These are phyloP conservation scores for Lepraria neglecta DNA, from an alignment of 495 filamentous ascomycete genomes.

Conservation along the genomic window DNA sequence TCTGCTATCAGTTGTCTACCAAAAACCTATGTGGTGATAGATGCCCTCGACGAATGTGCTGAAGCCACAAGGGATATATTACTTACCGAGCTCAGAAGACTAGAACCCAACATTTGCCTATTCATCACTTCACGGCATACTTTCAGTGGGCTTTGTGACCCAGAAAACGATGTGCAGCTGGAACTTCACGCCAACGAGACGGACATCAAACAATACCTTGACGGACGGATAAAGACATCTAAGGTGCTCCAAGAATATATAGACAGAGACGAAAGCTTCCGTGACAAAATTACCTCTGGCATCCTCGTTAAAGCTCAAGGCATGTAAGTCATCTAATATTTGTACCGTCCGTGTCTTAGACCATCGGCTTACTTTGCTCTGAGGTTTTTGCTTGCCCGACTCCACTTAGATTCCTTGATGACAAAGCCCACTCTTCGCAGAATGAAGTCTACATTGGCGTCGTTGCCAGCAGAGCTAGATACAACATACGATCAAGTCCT, in stretches of 20 bases:
- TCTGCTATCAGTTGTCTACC: constrained; percentile 24
- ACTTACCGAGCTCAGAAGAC: constrained; percentile 17
- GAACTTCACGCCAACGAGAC: constrained; percentile 29
- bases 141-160: constrained; percentile 19
- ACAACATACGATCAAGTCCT: constrained; percentile 26
- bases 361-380: too few relatives aligned
- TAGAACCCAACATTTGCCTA: constrained; percentile 19
- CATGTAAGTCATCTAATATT: constrained; percentile 21
- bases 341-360: too few relatives aligned
- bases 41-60: constrained; percentile 38
- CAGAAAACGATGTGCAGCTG: constrained; percentile 18
- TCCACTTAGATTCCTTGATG: constrained; percentile 28
- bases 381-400: constrained; percentile 28
- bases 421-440: constrained; percentile 21
- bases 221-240: constrained; percentile 12
- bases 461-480: constrained; percentile 24
- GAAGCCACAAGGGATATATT: constrained; percentile 20
- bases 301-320: constrained; percentile 23
- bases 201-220: constrained; percentile 32
- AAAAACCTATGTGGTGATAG: constrained; percentile 38
- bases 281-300: constrained; percentile 5
- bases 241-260: constrained; percentile 6
- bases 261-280: constrained; percentile 6
- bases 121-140: constrained; percentile 32
- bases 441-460: constrained; percentile 16